phyloP scores from a whole-genome alignment of 2,329 filamentous ascomycete species.

The Beauveria scarabaeidicola region DNA sequence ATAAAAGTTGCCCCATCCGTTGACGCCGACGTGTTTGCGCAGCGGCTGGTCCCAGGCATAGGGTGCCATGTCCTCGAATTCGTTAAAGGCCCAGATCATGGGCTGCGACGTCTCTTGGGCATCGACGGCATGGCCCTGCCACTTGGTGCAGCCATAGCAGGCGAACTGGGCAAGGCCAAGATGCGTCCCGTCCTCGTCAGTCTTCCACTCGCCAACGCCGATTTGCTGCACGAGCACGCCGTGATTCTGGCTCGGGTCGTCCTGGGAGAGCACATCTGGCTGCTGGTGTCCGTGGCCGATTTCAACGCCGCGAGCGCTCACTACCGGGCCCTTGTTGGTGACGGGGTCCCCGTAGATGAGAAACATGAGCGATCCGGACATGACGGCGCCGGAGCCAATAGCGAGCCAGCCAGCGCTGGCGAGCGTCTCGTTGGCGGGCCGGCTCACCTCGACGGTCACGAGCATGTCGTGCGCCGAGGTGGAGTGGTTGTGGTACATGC shows the following conservation, averaged over 20 bases:
- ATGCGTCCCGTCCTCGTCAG: neutral
- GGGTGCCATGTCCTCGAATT: constrained; percentile 7
- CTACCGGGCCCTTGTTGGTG: neutral
- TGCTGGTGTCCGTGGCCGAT: neutral
- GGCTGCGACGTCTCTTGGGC: constrained; percentile 6
- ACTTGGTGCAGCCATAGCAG: constrained; percentile 9
- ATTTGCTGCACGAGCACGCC: constrained; percentile 8
- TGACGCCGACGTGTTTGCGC: constrained; percentile 6
- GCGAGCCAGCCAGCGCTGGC: constrained; percentile 8
- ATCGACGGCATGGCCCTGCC: constrained; percentile 5
- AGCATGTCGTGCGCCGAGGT: constrained; percentile 11
- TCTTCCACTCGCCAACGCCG: neutral
- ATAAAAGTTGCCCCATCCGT: constrained; percentile 11
- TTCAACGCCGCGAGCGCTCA: constrained; percentile 10
- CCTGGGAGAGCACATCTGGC: neutral
- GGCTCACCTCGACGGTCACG: constrained; percentile 6
- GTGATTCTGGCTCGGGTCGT: neutral
- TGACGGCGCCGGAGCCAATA: constrained; percentile 8
- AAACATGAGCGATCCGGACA: constrained; percentile 12
- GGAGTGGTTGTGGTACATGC: constrained; percentile 12
- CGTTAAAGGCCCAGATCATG: constrained; percentile 10
- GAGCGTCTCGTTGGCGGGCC: neutral
- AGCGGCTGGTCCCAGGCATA: constrained; percentile 7
- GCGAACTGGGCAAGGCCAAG: neutral
- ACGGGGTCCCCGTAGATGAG: constrained; percentile 11